Evolutionary conservation across 2,329 filamentous ascomycete species (phyloP).

Genomic region (Canariomyces notabilis): DNA sequence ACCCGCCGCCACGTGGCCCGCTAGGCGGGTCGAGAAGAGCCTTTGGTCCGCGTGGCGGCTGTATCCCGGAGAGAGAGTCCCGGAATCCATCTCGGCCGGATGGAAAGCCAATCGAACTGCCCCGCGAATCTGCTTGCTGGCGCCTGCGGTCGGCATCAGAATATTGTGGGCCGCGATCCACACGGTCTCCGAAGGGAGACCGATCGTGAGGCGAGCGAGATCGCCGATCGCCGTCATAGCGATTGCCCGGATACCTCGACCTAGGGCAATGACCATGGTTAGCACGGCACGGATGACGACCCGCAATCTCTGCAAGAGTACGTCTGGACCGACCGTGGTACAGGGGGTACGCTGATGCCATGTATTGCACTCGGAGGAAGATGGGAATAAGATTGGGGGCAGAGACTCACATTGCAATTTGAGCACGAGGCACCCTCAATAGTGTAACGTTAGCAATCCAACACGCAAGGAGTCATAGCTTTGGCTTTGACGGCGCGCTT

Average conservation of each 20-base stretch:
- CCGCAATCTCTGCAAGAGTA: not conserved
- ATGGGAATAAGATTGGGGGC: not conserved
- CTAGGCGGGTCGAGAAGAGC: constrained; percentile 67
- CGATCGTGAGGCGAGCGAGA: constrained; percentile 64
- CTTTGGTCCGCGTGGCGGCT: constrained; percentile 78
- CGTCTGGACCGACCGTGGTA: not conserved
- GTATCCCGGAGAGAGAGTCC: constrained; percentile 52
- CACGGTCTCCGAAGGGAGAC: constrained; percentile 57
- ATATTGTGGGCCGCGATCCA: constrained; percentile 37
- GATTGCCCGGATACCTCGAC: constrained; percentile 54
- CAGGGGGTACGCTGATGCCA: not conserved
- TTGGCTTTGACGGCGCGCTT: not conserved
- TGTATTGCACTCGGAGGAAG: not conserved
- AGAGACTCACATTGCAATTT: not conserved
- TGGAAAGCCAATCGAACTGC: constrained; percentile 56
- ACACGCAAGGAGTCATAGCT: not conserved
- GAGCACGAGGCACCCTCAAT: not conserved
- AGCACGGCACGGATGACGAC: constrained; percentile 1
- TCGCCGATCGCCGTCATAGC: constrained; percentile 59
- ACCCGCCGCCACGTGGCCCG: constrained; percentile 63
- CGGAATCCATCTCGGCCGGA: constrained; percentile 54
- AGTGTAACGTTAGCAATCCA: not conserved
- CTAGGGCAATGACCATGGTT: constrained; percentile 27
- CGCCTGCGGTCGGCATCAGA: constrained; percentile 64
- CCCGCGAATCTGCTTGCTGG: constrained; percentile 54